Conservation (phyloP, 176 grass and related monocot species). For the Oryza meridionalis region DNA sequence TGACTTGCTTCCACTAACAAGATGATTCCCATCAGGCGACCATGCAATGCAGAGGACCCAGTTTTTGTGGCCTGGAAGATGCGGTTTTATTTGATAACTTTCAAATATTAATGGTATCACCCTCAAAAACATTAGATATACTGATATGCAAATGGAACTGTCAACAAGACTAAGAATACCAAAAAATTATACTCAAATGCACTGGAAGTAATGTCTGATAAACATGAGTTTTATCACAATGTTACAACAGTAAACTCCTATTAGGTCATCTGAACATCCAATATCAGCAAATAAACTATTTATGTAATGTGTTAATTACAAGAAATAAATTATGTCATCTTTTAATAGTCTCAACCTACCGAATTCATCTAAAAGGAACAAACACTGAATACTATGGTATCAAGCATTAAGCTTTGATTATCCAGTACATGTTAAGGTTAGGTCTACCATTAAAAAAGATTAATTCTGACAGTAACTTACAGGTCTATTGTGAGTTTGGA, state of each 20-base stretch:
- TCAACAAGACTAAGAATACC: background rate
- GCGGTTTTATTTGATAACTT: constrained; percentile 15
- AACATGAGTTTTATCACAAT: background rate
- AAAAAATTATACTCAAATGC: background rate
- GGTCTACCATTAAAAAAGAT: background rate
- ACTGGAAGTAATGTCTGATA: background rate
- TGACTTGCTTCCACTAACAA: constrained; percentile 95
- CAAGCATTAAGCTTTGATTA: background rate
- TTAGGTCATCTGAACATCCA: background rate
- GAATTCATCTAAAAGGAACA: constrained; percentile 19
- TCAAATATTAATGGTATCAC: background rate
- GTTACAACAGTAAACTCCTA: background rate
- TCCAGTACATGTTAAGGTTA: background rate
- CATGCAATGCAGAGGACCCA: constrained; percentile 96
- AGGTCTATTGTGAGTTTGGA: background rate
- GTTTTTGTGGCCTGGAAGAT: constrained; percentile 94
- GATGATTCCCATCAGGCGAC: constrained; percentile 91
- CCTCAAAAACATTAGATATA: background rate
- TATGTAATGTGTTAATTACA: background rate
- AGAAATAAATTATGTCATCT: background rate
- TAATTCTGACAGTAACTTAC: background rate
- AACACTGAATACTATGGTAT: background rate
- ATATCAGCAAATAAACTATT: background rate
- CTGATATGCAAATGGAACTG: background rate
- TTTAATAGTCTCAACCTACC: constrained; percentile 13